Conservation (phyloP, 2,329 filamentous ascomycete species). For the Thielaviopsis cerberus region DNA sequence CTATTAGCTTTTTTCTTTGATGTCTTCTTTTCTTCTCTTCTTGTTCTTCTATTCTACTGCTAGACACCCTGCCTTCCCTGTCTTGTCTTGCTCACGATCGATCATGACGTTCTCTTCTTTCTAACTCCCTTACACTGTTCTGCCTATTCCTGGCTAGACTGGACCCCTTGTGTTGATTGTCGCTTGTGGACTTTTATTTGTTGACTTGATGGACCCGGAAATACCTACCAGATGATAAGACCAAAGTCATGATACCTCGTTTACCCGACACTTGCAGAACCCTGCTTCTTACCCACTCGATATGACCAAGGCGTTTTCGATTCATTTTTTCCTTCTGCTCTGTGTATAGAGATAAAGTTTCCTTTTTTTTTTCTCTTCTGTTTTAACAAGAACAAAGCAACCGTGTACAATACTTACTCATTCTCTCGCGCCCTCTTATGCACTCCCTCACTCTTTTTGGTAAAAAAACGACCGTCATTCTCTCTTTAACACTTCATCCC, state of each 20-base stretch:
- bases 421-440: background rate
- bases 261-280: background rate
- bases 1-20: background rate
- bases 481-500: background rate
- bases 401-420: background rate
- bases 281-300: background rate
- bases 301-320: background rate
- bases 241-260: background rate
- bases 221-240: background rate
- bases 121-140: background rate
- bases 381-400: background rate
- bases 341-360: background rate
- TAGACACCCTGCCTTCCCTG: slow-evolving; percentile 1
- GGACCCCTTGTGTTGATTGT: background rate
- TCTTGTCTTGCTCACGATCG: slow-evolving; percentile 9
- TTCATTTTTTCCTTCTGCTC: background rate
- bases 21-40: background rate
- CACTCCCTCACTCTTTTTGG: background rate
- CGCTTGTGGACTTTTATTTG: too few species aligned
- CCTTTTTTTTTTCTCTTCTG: background rate
- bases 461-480: background rate
- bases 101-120: slow-evolving; percentile 4
- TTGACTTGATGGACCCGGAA: background rate
- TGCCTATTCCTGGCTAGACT: background rate
- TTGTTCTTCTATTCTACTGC: slow-evolving; percentile 5